These are phyloP conservation scores for Lumnitzera littorea DNA, from an alignment of 345 rosid genomes.

Conservation along the genomic window DNA sequence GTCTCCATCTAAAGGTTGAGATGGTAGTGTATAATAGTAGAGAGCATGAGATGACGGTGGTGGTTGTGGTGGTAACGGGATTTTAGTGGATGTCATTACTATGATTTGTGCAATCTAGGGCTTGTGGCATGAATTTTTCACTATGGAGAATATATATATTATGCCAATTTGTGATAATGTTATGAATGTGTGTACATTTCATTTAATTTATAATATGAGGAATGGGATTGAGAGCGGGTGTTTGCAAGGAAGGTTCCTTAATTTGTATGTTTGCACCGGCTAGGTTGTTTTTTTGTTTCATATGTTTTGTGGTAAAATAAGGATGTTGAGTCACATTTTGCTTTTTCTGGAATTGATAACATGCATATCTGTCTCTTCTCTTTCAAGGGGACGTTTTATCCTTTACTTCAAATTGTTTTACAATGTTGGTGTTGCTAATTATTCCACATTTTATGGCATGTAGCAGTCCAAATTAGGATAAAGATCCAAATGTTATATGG, in stretches of 20 bases:
- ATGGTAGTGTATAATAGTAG: constrained; percentile 16
- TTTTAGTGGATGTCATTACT: constrained; percentile 29
- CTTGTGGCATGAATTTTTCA: too few relatives aligned
- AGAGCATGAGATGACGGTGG: constrained; percentile 10
- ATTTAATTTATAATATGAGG: constrained; percentile 5
- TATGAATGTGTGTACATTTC: constrained; percentile 5
- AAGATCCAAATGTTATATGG: too few relatives aligned
- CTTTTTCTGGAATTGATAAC: too few relatives aligned
- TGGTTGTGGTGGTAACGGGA: constrained; percentile 3
- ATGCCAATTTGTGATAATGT: not conserved
- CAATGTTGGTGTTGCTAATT: too few relatives aligned
- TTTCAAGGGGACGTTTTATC: too few relatives aligned
- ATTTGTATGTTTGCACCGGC: not conserved
- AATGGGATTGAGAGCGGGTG: constrained; percentile 12
- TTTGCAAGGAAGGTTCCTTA: constrained; percentile 1
- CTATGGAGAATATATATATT: too few relatives aligned
- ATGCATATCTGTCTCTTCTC: too few relatives aligned
- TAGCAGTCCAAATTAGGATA: too few relatives aligned
- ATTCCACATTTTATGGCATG: too few relatives aligned
- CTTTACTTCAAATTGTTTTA: too few relatives aligned
- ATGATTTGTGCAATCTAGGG: too few relatives aligned
- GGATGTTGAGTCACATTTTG: too few relatives aligned
- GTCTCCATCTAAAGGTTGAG: constrained; percentile 19
- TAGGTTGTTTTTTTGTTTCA: not conserved
- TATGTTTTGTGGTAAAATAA: not conserved